phyloP scores from a whole-genome alignment of 345 rosid genomes.

The Garcia nutans region DNA sequence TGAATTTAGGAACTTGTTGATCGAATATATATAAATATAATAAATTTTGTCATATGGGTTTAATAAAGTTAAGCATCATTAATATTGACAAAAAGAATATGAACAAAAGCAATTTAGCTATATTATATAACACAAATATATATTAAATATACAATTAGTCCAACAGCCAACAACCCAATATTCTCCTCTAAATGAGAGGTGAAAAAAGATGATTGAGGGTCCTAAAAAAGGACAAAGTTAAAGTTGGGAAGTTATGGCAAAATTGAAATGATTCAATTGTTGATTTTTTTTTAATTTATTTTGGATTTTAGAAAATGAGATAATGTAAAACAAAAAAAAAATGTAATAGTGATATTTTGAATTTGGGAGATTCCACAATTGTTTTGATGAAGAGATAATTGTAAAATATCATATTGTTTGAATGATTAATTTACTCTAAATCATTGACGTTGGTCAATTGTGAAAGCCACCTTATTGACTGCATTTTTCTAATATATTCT shows the following conservation, averaged over 20 bases:
- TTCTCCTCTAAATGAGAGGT: not conserved
- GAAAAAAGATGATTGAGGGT: not conserved
- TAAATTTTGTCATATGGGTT: constrained; percentile 1
- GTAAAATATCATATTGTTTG: constrained; percentile 14
- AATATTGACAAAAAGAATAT: not conserved
- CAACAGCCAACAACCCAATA: constrained; percentile 20
- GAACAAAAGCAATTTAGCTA: not conserved
- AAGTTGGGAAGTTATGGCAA: not conserved
- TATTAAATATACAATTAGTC: not conserved
- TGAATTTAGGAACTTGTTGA: too few relatives aligned
- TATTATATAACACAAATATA: too few relatives aligned
- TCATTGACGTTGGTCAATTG: constrained; percentile 21
- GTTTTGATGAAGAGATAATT: constrained; percentile 27
- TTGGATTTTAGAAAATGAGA: not conserved
- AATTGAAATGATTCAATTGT: constrained; percentile 18
- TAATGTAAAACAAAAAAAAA: constrained; percentile 19
- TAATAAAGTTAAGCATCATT: constrained; percentile 13
- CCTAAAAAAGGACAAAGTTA: constrained; percentile 1
- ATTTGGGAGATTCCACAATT: constrained; percentile 19
- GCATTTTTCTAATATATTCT: too few relatives aligned
- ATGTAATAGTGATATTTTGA: constrained; percentile 24
- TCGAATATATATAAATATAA: too few relatives aligned
- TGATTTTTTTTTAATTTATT: not conserved
- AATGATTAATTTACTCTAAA: constrained; percentile 12
- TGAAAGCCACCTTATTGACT: constrained; percentile 13